These are phyloP conservation scores for Decorospora gaudefroyi DNA, from an alignment of 2,329 filamentous ascomycete species.

Conservation along the genomic window DNA sequence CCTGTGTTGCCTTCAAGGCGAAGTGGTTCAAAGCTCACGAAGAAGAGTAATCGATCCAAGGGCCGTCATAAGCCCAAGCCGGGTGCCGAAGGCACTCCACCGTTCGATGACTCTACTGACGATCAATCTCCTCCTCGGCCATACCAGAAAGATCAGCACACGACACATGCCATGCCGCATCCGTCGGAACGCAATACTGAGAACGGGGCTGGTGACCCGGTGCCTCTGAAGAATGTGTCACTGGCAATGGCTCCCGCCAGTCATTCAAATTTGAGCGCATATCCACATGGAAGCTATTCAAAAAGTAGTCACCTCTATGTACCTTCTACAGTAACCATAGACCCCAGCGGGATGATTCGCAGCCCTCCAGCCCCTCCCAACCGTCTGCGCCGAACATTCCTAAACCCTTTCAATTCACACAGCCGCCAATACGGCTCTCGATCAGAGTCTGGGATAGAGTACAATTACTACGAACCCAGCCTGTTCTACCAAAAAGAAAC, in stretches of 20 bases:
- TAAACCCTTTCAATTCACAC: not conserved
- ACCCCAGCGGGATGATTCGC: not conserved
- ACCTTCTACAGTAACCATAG: not conserved
- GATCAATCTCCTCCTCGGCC: not conserved
- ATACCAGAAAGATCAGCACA: not conserved
- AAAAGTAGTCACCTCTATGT: not conserved
- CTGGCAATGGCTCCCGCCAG: too few relatives aligned
- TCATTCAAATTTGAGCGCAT: too few relatives aligned
- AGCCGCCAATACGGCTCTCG: too few relatives aligned
- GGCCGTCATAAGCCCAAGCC: not conserved
- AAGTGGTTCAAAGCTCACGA: not conserved
- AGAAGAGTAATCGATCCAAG: not conserved
- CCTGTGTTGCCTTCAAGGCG: not conserved
- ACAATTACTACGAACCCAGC: too few relatives aligned
- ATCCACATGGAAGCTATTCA: not conserved
- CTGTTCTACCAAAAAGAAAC: too few relatives aligned
- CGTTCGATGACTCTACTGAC: not conserved
- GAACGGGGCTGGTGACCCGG: not conserved
- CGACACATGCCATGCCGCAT: not conserved
- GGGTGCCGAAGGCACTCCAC: not conserved
- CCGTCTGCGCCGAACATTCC: not conserved
- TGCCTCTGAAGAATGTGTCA: not conserved
- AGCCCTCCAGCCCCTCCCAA: not conserved
- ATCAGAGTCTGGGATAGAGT: too few relatives aligned
- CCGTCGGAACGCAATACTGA: not conserved